A percentile compares a stretch with the other conserved stretches of the same genome.
Evolutionary conservation across 2,329 filamentous ascomycete species (phyloP).

Genomic region (Phialophora expanda): DNA sequence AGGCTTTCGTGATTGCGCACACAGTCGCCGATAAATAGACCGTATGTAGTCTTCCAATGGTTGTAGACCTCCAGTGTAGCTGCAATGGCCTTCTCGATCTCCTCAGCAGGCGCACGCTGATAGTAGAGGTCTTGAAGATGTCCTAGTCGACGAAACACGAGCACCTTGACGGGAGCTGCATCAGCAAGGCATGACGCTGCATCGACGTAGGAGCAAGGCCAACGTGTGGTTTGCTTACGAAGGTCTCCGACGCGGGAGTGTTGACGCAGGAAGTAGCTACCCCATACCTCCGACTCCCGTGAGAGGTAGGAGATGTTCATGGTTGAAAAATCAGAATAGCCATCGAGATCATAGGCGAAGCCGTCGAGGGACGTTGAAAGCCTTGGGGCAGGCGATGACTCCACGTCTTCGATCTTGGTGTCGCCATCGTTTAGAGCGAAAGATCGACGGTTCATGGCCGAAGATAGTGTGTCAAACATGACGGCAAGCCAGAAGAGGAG

Average conservation of each 20-base stretch:
- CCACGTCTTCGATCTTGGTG: conserved; percentile 45
- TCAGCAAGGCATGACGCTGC: conserved; percentile 58
- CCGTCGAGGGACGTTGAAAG: conserved; percentile 15
- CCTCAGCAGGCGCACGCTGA: conserved; percentile 45
- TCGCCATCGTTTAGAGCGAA: conserved; percentile 55
- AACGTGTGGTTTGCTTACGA: conserved; percentile 51
- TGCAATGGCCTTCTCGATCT: conserved; percentile 57
- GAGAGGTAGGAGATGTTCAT: conserved; percentile 9
- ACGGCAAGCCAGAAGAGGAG: conserved; percentile 64
- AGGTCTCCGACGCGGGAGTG: conserved; percentile 22
- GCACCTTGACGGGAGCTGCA: conserved; percentile 63
- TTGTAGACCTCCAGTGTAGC: conserved; percentile 58
- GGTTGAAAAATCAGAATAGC: conserved; percentile 24
- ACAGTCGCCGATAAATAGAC: conserved; percentile 59
- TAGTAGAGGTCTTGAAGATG: conserved; percentile 61
- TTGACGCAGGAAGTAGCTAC: conserved; percentile 45
- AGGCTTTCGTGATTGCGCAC: conserved; percentile 57
- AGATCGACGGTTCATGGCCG: conserved; percentile 58
- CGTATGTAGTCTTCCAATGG: conserved; percentile 61
- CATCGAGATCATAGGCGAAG: conserved; percentile 22
- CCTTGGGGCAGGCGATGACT: conserved; percentile 1
- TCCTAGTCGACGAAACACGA: conserved; percentile 62
- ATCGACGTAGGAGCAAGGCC: conserved; percentile 61
- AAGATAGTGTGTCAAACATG: conserved; percentile 64
- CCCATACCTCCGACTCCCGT: conserved; percentile 46